Conservation (phyloP, 169 alveolate species). For the Eimeria tenella region DNA sequence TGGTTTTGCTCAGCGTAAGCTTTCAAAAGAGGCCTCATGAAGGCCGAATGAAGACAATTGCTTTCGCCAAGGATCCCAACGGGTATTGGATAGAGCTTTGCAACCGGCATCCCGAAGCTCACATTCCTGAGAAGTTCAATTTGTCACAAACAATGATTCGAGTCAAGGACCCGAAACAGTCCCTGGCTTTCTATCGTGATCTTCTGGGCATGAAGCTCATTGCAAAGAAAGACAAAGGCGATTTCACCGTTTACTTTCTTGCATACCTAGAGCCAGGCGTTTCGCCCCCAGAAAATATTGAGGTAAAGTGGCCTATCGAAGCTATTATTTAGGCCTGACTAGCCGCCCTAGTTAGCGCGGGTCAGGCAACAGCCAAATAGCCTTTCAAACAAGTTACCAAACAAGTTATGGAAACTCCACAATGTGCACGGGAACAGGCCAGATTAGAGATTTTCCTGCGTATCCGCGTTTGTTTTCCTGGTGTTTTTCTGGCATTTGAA, state of each 20-base stretch:
- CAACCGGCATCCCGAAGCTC: conserved; percentile 52
- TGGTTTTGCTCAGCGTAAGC: conserved; percentile 78
- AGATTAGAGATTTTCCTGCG: too few relatives aligned
- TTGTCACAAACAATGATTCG: conserved; percentile 88
- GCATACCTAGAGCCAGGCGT: conserved; percentile 65
- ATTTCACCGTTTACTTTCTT: conserved; percentile 78
- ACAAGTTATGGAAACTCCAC: too few relatives aligned
- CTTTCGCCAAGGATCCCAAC: conserved; percentile 88
- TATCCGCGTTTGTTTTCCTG: too few relatives aligned
- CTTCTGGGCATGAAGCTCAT: conserved; percentile 84
- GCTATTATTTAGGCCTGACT: too few relatives aligned
- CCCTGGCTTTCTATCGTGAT: conserved; percentile 81
- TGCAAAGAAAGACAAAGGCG: background rate
- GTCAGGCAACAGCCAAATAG: too few relatives aligned
- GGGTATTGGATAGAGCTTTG: conserved; percentile 88
- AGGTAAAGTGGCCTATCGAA: background rate
- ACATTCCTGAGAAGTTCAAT: conserved; percentile 80
- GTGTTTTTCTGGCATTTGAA: background rate
- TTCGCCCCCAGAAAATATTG: conserved; percentile 29
- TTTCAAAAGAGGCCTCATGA: conserved; percentile 88
- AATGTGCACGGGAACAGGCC: too few relatives aligned
- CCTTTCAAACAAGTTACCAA: too few relatives aligned
- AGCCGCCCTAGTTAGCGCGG: too few relatives aligned
- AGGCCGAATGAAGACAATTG: conserved; percentile 86
- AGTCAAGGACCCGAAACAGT: conserved; percentile 83